A percentile compares a stretch with the other conserved stretches of the same genome.
These are phyloP conservation scores for Cercospora zeina DNA, from an alignment of 2,329 filamentous ascomycete genomes.

Conservation along the genomic window DNA sequence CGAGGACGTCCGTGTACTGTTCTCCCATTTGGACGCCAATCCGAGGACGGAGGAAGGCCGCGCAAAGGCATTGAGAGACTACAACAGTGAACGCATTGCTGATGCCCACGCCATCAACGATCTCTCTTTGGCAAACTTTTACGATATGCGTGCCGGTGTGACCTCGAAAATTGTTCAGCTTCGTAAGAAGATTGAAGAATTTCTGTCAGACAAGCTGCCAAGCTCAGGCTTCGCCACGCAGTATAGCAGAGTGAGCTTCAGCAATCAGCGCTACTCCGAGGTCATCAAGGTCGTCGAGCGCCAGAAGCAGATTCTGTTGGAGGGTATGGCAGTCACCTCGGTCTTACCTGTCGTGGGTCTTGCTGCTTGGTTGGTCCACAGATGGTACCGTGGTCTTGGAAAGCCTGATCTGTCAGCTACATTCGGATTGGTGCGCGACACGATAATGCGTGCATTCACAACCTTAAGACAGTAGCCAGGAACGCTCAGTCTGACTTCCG, in stretches of 20 bases:
- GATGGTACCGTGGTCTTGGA: slow-evolving; percentile 30
- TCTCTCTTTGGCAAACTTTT: slow-evolving; percentile 84
- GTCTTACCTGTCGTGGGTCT: slow-evolving; percentile 35
- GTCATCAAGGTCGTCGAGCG: slow-evolving; percentile 68
- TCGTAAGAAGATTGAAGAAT: slow-evolving; percentile 85
- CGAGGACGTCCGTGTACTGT: slow-evolving; percentile 88
- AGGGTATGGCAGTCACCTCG: slow-evolving; percentile 52
- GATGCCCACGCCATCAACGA: slow-evolving; percentile 92
- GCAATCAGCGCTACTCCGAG: slow-evolving; percentile 86
- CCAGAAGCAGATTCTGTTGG: slow-evolving; percentile 58
- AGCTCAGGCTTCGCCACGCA: slow-evolving; percentile 84
- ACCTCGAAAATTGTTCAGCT: slow-evolving; percentile 73
- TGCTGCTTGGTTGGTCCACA: slow-evolving; percentile 35
- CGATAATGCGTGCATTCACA: slow-evolving; percentile 21
- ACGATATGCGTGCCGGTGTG: slow-evolving; percentile 89
- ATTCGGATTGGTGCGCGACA: slow-evolving; percentile 22
- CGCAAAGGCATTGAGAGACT: slow-evolving; percentile 63
- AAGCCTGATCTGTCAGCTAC: slow-evolving; percentile 20
- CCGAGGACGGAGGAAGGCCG: slow-evolving; percentile 45
- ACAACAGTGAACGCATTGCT: slow-evolving; percentile 69
- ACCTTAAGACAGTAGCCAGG: slow-evolving; percentile 13
- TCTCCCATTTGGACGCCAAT: slow-evolving; percentile 74
- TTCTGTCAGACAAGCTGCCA: slow-evolving; percentile 73
- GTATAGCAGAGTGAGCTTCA: slow-evolving; percentile 89
- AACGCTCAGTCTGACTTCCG: slow-evolving; percentile 8